A percentile compares a stretch with the other conserved stretches of the same genome.
Evolutionary conservation across 441 rosid genomes (phyloP).

Genomic region (Adansonia grandidieri): DNA sequence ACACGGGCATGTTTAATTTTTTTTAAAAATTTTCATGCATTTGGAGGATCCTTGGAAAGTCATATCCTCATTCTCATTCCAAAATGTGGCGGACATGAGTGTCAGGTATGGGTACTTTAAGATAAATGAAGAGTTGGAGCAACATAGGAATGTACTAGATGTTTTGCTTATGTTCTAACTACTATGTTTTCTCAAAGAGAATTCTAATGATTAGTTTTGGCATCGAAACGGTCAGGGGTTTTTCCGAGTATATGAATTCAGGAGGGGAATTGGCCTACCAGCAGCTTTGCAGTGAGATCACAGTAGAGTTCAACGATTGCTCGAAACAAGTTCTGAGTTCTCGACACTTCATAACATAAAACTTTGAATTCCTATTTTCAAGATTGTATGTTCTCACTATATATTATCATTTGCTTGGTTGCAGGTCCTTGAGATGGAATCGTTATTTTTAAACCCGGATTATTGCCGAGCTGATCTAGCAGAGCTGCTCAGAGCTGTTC

Average conservation of each 20-base stretch:
- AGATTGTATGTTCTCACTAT: background rate
- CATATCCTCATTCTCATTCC: too few relatives aligned
- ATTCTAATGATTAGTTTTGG: slow-evolving; percentile 27
- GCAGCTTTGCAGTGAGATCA: slow-evolving; percentile 75
- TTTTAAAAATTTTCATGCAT: too few relatives aligned
- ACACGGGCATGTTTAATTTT: too few relatives aligned
- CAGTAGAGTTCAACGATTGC: slow-evolving; percentile 78
- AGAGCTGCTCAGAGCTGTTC: slow-evolving; percentile 73
- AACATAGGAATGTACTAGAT: background rate
- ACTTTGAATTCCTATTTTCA: background rate
- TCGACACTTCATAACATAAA: background rate
- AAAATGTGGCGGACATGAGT: too few relatives aligned
- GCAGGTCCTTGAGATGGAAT: slow-evolving; percentile 79
- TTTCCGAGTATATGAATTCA: slow-evolving; percentile 70
- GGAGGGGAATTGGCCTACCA: slow-evolving; percentile 80
- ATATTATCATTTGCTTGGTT: background rate
- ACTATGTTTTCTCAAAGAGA: background rate
- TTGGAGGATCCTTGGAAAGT: too few relatives aligned
- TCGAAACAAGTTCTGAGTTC: slow-evolving; percentile 65
- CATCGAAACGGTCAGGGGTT: slow-evolving; percentile 54
- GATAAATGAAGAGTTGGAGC: too few relatives aligned
- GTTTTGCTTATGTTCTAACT: background rate
- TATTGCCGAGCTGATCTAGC: slow-evolving; percentile 66
- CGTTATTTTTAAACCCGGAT: slow-evolving; percentile 56
- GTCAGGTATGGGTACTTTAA: too few relatives aligned